Conservation (phyloP, 345 rosid genomes). For the Gossypium australe region DNA sequence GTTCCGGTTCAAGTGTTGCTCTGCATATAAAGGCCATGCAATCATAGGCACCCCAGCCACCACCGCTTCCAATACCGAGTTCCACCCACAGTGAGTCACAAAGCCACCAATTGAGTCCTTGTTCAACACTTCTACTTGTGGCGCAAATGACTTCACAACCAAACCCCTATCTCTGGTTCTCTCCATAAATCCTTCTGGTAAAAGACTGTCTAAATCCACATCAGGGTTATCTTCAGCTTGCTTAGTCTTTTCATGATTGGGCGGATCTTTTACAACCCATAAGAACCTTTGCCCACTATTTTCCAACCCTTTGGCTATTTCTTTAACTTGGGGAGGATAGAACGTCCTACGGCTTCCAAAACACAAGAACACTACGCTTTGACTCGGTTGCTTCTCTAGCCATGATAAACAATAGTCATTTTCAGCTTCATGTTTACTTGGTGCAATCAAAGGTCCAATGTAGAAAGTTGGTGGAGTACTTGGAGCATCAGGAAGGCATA, state of each 20-base stretch:
- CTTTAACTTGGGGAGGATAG: constrained; percentile 29
- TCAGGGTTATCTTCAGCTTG: constrained; percentile 9
- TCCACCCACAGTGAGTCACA: constrained; percentile 77
- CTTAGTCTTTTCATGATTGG: constrained; percentile 25
- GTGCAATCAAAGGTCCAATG: constrained; percentile 26
- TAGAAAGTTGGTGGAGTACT: constrained; percentile 23
- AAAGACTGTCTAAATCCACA: constrained; percentile 16
- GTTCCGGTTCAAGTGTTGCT: constrained; percentile 31
- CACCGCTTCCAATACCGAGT: constrained; percentile 52
- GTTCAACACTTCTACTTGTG: constrained; percentile 46
- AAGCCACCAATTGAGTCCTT: constrained; percentile 53
- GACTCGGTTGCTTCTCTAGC: constrained; percentile 38
- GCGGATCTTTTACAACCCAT: constrained; percentile 46
- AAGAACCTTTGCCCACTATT: constrained; percentile 38
- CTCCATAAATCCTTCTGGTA: constrained; percentile 38
- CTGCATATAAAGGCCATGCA: constrained; percentile 53
- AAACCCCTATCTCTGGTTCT: constrained; percentile 38
- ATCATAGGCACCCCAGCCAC: constrained; percentile 49
- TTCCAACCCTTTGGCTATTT: constrained; percentile 45
- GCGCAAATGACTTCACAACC: constrained; percentile 56
- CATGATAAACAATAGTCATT: constrained; percentile 24
- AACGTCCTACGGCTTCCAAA: constrained; percentile 45
- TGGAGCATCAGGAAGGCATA: constrained; percentile 10
- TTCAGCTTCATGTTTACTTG: neutral
- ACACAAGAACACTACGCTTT: constrained; percentile 34